Percentiles rank a stretch among this genome's conserved stretches.
phyloP scores from a whole-genome alignment of 257 asterid species.

The Petunia axillaris region DNA sequence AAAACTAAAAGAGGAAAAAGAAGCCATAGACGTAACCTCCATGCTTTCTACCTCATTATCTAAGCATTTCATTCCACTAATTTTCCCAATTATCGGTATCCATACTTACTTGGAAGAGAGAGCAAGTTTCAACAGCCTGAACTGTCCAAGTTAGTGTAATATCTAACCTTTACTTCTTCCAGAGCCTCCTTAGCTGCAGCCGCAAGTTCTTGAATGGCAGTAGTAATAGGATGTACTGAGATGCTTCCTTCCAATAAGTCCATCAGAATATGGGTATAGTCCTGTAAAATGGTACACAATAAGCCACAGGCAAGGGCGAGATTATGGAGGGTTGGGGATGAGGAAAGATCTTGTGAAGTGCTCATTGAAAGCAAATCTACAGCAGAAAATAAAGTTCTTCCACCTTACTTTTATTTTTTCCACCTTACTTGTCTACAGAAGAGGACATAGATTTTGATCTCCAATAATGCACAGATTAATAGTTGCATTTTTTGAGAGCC shows the following conservation, averaged over 20 bases:
- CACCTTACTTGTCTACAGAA: not conserved
- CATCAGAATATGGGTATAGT: slow-evolving; percentile 48
- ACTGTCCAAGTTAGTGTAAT: slow-evolving; percentile 14
- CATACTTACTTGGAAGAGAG: slow-evolving; percentile 3
- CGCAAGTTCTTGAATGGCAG: slow-evolving; percentile 66
- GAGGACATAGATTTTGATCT: slow-evolving; percentile 2
- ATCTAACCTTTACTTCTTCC: slow-evolving; percentile 66
- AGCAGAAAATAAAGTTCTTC: not conserved
- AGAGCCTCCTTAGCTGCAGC: slow-evolving; percentile 55
- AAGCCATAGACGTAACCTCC: not conserved
- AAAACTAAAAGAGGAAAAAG: not conserved
- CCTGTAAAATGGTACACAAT: slow-evolving; percentile 43
- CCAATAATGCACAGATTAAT: not conserved
- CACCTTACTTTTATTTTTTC: too few relatives aligned
- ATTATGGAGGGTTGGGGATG: not conserved
- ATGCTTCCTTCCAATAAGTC: slow-evolving; percentile 53
- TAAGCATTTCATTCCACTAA: not conserved
- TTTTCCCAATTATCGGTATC: slow-evolving; percentile 9
- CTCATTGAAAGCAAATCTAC: not conserved
- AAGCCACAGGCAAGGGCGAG: not conserved
- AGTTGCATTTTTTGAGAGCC: slow-evolving; percentile 6
- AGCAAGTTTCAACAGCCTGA: not conserved
- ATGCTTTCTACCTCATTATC: not conserved
- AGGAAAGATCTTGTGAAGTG: not conserved
- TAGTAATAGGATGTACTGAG: slow-evolving; percentile 58